phyloP scores from a whole-genome alignment of 2,329 filamentous ascomycete genomes.

The Fusarium longipes region DNA sequence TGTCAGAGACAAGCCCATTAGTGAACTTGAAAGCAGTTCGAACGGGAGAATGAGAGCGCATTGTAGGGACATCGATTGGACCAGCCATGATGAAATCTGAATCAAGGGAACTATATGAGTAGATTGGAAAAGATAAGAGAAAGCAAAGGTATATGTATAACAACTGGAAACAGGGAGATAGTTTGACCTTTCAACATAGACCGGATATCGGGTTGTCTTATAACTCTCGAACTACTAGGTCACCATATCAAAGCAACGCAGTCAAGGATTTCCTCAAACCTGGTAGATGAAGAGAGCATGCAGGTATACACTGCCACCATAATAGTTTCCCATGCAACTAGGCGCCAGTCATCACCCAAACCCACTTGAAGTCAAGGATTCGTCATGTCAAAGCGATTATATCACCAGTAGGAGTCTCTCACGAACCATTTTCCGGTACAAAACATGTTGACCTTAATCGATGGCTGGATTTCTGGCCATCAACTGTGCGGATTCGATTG shows the following conservation, averaged over 20 bases:
- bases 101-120: not conserved
- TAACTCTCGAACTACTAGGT: not conserved
- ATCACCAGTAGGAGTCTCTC: not conserved
- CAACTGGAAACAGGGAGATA: not conserved
- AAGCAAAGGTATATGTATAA: not conserved
- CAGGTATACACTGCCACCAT: not conserved
- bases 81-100: slow-evolving; percentile 29
- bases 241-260: not conserved
- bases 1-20: not conserved
- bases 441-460: not conserved
- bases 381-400: not conserved
- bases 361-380: not conserved
- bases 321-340: slow-evolving; percentile 19
- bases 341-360: slow-evolving; percentile 11
- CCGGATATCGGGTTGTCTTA: not conserved
- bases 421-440: not conserved
- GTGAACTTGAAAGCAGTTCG: not conserved
- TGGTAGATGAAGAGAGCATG: not conserved
- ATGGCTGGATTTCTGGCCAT: not conserved
- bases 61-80: slow-evolving; percentile 13
- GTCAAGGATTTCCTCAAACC: not conserved
- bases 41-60: slow-evolving; percentile 9
- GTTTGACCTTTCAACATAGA: not conserved
- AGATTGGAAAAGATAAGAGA: not conserved
- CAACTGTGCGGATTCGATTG: not conserved